Conservation (phyloP, 2,329 filamentous ascomycete genomes). For the Colletotrichum eleusines region DNA sequence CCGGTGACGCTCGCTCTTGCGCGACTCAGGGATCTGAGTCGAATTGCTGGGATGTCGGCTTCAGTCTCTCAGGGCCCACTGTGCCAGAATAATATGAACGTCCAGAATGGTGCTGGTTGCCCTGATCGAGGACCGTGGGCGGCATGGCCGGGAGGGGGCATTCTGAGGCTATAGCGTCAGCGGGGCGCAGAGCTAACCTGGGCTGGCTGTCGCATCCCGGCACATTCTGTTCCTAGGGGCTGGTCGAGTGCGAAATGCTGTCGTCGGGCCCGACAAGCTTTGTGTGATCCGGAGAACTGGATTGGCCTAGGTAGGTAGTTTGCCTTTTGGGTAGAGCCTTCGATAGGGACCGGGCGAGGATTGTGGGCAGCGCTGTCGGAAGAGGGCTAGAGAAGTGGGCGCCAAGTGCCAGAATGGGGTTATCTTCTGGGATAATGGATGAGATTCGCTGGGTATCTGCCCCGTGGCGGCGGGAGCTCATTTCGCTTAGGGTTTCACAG, state of each 20-base stretch:
- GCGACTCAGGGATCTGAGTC: slow-evolving; percentile 33
- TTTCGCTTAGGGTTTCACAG: slow-evolving; percentile 43
- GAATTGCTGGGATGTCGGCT: slow-evolving; percentile 19
- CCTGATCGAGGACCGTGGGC: slow-evolving; percentile 32
- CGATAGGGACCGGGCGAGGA: slow-evolving; percentile 10
- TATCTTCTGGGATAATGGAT: slow-evolving; percentile 23
- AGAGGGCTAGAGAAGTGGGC: slow-evolving; percentile 11
- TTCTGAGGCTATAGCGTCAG: slow-evolving; percentile 34
- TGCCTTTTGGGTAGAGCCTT: slow-evolving; percentile 13
- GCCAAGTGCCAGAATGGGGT: slow-evolving; percentile 26
- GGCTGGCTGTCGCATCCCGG: slow-evolving; percentile 26
- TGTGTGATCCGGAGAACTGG: slow-evolving; percentile 30
- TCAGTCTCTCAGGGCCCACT: slow-evolving; percentile 18
- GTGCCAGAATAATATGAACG: slow-evolving; percentile 14
- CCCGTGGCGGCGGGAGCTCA: slow-evolving; percentile 41
- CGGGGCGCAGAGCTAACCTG: slow-evolving; percentile 34
- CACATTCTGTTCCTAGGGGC: slow-evolving; percentile 15
- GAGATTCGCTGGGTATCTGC: slow-evolving; percentile 33
- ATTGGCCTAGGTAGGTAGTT: slow-evolving; percentile 13
- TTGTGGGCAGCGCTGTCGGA: slow-evolving; percentile 37
- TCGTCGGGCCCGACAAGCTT: slow-evolving; percentile 22
- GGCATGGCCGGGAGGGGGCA: slow-evolving; percentile 30
- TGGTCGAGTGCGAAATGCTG: slow-evolving; percentile 4
- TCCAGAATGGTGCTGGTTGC: slow-evolving; percentile 6
- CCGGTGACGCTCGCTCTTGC: slow-evolving; percentile 9